Conservation (phyloP, 805 yeast species). For the Wickerhamomyces pijperi region DNA sequence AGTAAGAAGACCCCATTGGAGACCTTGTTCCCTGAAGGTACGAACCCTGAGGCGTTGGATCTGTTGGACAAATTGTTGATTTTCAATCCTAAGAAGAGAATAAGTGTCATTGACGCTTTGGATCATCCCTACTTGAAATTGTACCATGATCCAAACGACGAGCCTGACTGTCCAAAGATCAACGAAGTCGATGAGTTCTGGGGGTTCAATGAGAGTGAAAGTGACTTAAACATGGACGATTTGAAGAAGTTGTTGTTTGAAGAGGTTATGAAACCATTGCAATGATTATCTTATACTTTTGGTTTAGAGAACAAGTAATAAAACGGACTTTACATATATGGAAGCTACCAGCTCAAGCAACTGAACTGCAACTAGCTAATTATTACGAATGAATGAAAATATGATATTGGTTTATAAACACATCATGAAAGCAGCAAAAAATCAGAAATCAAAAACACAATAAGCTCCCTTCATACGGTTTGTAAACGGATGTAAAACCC, state of each 20-base stretch:
- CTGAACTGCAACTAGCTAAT: too few relatives aligned
- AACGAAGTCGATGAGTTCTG: conserved; percentile 25
- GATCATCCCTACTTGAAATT: conserved; percentile 59
- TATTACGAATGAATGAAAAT: too few relatives aligned
- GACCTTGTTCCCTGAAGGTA: conserved; percentile 34
- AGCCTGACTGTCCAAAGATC: conserved; percentile 35
- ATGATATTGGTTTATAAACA: too few relatives aligned
- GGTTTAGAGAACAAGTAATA: too few relatives aligned
- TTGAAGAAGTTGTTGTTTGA: conserved; percentile 68
- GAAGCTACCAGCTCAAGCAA: too few relatives aligned
- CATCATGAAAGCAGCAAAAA: too few relatives aligned
- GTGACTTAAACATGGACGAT: conserved; percentile 62
- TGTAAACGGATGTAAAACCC: background rate
- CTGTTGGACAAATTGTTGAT: conserved; percentile 57
- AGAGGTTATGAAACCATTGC: conserved; percentile 54
- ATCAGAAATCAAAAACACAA: too few relatives aligned
- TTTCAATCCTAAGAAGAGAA: conserved; percentile 65
- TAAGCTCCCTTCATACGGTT: too few relatives aligned
- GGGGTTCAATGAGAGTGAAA: conserved; percentile 34
- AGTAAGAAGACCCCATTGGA: conserved; percentile 44
- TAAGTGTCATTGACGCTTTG: conserved; percentile 65
- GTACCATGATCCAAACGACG: conserved; percentile 66
- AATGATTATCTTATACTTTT: too few relatives aligned
- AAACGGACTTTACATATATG: too few relatives aligned
- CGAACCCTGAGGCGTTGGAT: conserved; percentile 42